Conservation (phyloP, 2,329 filamentous ascomycete genomes). For the Paraconiothyrium brasiliense region DNA sequence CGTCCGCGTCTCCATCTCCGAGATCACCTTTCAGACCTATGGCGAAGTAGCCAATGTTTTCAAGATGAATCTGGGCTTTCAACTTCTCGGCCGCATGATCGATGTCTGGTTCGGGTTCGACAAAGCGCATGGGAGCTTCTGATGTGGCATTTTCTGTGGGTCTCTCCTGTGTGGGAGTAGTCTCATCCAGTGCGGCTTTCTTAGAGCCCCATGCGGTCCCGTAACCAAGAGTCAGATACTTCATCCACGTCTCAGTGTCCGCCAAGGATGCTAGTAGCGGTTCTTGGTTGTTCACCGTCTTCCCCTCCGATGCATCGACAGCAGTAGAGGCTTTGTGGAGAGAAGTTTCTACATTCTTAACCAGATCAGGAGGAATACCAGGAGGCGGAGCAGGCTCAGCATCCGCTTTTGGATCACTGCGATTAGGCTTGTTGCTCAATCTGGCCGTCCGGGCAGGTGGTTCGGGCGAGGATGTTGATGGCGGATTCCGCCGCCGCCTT, state of each 20-base stretch:
- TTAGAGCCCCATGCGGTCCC: slow-evolving; percentile 50
- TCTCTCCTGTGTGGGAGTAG: slow-evolving; percentile 12
- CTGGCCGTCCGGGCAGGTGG: slow-evolving; percentile 13
- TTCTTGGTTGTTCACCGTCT: slow-evolving; percentile 28
- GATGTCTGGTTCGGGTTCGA: slow-evolving; percentile 52
- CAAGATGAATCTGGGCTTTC: slow-evolving; percentile 58
- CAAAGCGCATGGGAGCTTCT: slow-evolving; percentile 42
- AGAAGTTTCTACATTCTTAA: slow-evolving; percentile 55
- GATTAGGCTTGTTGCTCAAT: slow-evolving; percentile 1
- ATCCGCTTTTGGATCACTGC: slow-evolving; percentile 17
- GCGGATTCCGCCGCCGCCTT: slow-evolving; percentile 52
- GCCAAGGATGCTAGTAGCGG: slow-evolving; percentile 50
- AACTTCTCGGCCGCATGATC: slow-evolving; percentile 68
- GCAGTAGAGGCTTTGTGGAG: slow-evolving; percentile 55
- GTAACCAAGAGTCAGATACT: slow-evolving; percentile 62
- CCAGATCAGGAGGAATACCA: slow-evolving; percentile 59
- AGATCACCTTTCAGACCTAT: slow-evolving; percentile 75
- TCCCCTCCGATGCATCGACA: slow-evolving; percentile 35
- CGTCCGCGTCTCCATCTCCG: slow-evolving; percentile 61
- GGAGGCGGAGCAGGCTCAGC: slow-evolving; percentile 32
- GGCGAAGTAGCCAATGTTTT: slow-evolving; percentile 67
- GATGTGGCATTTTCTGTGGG: slow-evolving; percentile 26
- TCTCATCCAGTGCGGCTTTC: slow-evolving; percentile 20
- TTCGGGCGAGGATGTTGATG: slow-evolving; percentile 23
- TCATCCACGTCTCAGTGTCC: slow-evolving; percentile 60